Evolutionary conservation across 495 filamentous ascomycete species (phyloP).

Genomic region (Penicillium manginii): DNA sequence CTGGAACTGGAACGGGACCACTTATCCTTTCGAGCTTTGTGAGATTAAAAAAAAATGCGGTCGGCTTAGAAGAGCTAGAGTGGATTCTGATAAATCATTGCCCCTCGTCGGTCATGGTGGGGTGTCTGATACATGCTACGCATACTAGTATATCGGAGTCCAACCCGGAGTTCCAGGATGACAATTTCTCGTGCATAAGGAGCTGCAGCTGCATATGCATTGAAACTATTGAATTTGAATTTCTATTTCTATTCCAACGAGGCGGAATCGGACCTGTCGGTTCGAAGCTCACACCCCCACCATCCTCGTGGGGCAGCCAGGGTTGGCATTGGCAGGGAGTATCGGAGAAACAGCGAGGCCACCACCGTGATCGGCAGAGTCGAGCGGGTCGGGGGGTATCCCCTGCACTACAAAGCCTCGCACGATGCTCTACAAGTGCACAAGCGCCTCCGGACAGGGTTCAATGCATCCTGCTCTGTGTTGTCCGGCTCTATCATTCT

Average conservation of each 20-base stretch:
- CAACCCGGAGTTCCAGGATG: not conserved
- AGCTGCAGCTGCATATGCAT: too few relatives aligned
- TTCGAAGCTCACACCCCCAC: not conserved
- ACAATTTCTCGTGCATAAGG: not conserved
- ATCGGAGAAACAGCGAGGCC: conserved; percentile 1
- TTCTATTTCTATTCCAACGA: not conserved
- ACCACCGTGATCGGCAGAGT: not conserved
- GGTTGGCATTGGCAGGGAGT: not conserved
- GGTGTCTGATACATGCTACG: not conserved
- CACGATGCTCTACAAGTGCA: not conserved
- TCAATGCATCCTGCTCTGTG: not conserved
- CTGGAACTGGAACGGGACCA: not conserved
- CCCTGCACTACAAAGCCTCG: not conserved
- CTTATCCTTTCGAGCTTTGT: not conserved
- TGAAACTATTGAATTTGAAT: too few relatives aligned
- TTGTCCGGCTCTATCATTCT: not conserved
- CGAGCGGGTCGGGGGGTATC: not conserved
- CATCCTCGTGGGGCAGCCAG: not conserved
- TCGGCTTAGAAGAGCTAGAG: not conserved
- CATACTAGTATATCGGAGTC: not conserved
- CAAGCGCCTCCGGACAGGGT: too few relatives aligned
- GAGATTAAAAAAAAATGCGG: conserved; percentile 3
- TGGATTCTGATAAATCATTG: conserved; percentile 1
- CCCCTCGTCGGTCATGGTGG: conserved; percentile 1
- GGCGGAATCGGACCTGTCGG: not conserved